phyloP scores from a whole-genome alignment of 1,284 basidiomycete species.

The Lentinus polychrous region DNA sequence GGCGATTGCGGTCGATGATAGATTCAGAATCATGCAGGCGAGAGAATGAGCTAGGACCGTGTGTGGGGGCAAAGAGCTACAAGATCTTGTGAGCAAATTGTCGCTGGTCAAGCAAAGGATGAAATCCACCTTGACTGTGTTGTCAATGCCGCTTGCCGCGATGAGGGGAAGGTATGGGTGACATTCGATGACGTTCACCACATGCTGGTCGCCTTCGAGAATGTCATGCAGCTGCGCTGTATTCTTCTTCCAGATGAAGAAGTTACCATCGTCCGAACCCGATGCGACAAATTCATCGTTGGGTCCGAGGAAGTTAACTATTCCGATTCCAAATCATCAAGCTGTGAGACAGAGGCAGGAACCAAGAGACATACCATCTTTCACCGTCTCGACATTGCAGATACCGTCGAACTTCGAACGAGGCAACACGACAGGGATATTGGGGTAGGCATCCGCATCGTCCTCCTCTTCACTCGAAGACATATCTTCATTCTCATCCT shows the following conservation, averaged over 20 bases:
- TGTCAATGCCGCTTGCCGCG: slow-evolving; percentile 86
- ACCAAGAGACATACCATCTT: slow-evolving; percentile 63
- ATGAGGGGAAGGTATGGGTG: slow-evolving; percentile 79
- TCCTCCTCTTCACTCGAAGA: slow-evolving; percentile 27
- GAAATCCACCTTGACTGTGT: slow-evolving; percentile 72
- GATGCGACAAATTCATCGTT: slow-evolving; percentile 74
- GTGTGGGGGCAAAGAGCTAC: slow-evolving; percentile 67
- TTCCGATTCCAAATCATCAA: neutral
- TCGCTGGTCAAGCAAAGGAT: neutral
- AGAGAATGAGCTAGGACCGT: slow-evolving; percentile 42
- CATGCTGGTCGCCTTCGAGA: slow-evolving; percentile 74
- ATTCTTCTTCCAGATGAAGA: slow-evolving; percentile 80
- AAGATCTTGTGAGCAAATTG: neutral
- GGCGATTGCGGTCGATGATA: slow-evolving; percentile 49
- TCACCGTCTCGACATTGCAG: slow-evolving; percentile 82
- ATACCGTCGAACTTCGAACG: slow-evolving; percentile 63
- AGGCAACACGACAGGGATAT: slow-evolving; percentile 65
- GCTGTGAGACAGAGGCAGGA: neutral
- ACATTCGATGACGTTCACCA: slow-evolving; percentile 85
- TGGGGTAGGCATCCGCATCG: slow-evolving; percentile 24
- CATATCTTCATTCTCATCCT: slow-evolving; percentile 9
- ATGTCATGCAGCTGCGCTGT: slow-evolving; percentile 65
- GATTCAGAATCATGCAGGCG: slow-evolving; percentile 40
- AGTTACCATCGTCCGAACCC: slow-evolving; percentile 87
- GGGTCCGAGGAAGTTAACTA: slow-evolving; percentile 82